Evolutionary conservation across 148 eudicot species (phyloP), one percentile per base, ranked within the genome.

Genomic region (Linanthus parryae): DNA sequence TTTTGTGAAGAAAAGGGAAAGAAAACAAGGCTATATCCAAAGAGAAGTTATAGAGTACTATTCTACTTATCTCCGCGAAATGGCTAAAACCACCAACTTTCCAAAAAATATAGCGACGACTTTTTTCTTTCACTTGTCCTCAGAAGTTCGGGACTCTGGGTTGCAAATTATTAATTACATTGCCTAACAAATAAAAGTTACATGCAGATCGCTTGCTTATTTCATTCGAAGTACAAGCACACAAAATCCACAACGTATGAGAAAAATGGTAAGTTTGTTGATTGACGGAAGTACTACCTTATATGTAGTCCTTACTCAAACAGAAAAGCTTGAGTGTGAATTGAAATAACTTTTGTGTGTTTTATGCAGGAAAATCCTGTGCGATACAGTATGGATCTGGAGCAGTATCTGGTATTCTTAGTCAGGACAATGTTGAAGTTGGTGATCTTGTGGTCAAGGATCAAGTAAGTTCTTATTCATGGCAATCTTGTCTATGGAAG

Each of bases 131-230:
- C n/a, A n/a, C n/a, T n/a, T n/a, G n/a, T n/a, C n/a, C n/a, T n/a
- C n/a, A n/a, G n/a, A n/a, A n/a, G n/a, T n/a, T n/a, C n/a, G n/a
- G n/a, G n/a, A n/a, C n/a, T n/a, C n/a, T n/a, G n/a, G n/a, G n/a
- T n/a, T n/a, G n/a, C n/a, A n/a, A n/a, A n/a, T n/a, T n/a, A n/a
- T n/a, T n/a, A n/a, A n/a, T n/a, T n/a, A 11, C 31, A 33, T 55
- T 49, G 38, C 20, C 45, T 46, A 35, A 43, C 59, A 29, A 38
- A 44, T 48, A 2, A 35, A 20, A 15, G 3, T 29, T 60, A 2
- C 48, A 5, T 68, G 66, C 95, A 90, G 97, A 69, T 85, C 52
- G 79, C 97, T 33, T 90, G 95, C 69, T 90, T 69, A 47, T 68
- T 90, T 63, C 97, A 90, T 60, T 35, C 71, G 22, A 85, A 71